Base-by-base conservation (phyloP, 352 stramenopile species). In the Peronospora farinosa region DNA sequence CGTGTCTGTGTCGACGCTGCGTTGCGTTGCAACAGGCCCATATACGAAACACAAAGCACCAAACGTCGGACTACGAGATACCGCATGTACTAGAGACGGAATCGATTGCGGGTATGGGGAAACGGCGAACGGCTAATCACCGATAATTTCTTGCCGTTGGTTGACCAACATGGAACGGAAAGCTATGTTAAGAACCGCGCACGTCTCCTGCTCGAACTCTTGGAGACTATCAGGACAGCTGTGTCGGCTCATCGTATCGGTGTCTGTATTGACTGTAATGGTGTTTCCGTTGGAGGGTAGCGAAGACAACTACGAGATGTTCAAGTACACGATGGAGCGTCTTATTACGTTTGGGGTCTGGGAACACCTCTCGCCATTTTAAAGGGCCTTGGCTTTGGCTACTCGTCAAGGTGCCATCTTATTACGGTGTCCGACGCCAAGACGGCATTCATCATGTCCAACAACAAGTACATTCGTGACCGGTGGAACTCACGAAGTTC, bases 141-240 rank as follows among this genome's bases (percentile, higher is more conserved):
- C n/a, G n/a, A n/a, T n/a, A n/a, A n/a, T n/a, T n/a, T n/a, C n/a
- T n/a, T n/a, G n/a, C n/a, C n/a, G n/a, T n/a, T n/a, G n/a, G n/a
- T n/a, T n/a, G n/a, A n/a, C n/a, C n/a, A n/a, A n/a, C n/a, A n/a
- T n/a, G n/a, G n/a, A n/a, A n/a, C n/a, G n/a, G n/a, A n/a, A n/a
- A n/a, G n/a, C n/a, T n/a, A n/a, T n/a, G n/a, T n/a, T n/a, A 10
- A 67, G 49, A 63, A 69, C 53, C 69, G 52, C 28, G 40, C 64
- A 10, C 67, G 69, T 12, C 70, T 96, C 10, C 57, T 95, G 11
- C 40, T 74, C 1, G 77, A 94, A 54, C 46, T 86, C 32, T 23
- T 95, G 30, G 65, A 88, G 43, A 59, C n/a, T 0, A n/a, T 88
- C 12, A 69, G 60, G 42, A 57, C 67, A 0, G 57, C 57, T 3